Percentiles rank a stretch among this genome's conserved stretches.
These are phyloP conservation scores for Mariannaea elegans DNA, from an alignment of 2,329 filamentous ascomycete species.

Conservation along the genomic window DNA sequence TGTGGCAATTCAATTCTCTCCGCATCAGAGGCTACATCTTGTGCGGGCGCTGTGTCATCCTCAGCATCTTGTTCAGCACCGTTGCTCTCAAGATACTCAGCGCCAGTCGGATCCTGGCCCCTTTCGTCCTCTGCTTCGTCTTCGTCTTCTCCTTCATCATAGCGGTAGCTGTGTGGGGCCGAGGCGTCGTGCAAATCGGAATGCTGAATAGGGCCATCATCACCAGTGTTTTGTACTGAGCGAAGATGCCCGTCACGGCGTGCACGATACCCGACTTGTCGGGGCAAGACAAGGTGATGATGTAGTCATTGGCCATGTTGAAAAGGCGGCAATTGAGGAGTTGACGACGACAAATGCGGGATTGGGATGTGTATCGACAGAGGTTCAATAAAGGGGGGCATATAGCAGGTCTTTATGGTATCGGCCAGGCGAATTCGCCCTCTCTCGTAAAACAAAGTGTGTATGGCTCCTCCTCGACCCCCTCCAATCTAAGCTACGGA, in stretches of 20 bases:
- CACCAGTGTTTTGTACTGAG: constrained; percentile 61
- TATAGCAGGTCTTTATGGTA: background rate
- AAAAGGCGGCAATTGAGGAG: constrained; percentile 11
- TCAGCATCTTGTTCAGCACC: constrained; percentile 16
- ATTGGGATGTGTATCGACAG: too few species aligned
- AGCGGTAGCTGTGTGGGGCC: constrained; percentile 10
- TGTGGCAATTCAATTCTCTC: constrained; percentile 11
- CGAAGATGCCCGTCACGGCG: constrained; percentile 81
- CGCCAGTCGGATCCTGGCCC: constrained; percentile 3
- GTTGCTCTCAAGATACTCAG: constrained; percentile 23
- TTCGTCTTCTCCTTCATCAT: constrained; percentile 23
- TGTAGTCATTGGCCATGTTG: constrained; percentile 64
- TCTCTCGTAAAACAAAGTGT: background rate
- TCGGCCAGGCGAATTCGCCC: background rate
- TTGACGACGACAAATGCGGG: too few species aligned
- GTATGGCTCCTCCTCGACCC: constrained; percentile 9
- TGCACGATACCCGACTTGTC: constrained; percentile 88
- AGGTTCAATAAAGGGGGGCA: too few species aligned
- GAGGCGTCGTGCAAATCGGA: constrained; percentile 36
- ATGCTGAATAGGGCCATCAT: constrained; percentile 32
- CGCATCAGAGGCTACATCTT: constrained; percentile 18
- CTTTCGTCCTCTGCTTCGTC: constrained; percentile 11
- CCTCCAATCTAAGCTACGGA: background rate
- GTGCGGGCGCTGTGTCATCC: constrained; percentile 16
- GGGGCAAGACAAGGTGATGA: constrained; percentile 84